Percentiles rank a stretch among this genome's conserved stretches.
Conservation (phyloP, 495 filamentous ascomycete species). For the Neurospora intermedia region DNA sequence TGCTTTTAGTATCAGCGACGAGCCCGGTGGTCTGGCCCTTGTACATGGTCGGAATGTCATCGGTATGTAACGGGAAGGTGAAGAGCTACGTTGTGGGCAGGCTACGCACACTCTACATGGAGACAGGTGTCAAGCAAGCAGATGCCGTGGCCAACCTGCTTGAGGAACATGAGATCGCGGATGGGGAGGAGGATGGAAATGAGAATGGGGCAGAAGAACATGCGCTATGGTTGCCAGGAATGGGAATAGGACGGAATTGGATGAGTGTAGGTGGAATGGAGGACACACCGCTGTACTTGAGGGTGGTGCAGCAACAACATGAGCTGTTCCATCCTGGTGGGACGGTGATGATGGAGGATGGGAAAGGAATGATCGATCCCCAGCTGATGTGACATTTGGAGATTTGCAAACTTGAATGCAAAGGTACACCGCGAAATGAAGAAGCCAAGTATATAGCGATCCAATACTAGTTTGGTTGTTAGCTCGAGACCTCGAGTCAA, state of each 20-base stretch:
- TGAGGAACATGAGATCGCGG: conserved; percentile 12
- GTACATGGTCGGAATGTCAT: conserved; percentile 28
- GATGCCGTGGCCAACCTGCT: conserved; percentile 23
- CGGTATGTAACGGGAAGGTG: conserved; percentile 18
- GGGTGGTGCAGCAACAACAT: neutral
- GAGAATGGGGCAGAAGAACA: neutral
- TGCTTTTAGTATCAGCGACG: conserved; percentile 25
- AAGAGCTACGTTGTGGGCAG: conserved; percentile 22
- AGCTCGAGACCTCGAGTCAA: too few species aligned
- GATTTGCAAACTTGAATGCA: neutral
- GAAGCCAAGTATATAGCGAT: neutral
- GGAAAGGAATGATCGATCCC: neutral
- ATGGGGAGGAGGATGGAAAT: conserved; percentile 3
- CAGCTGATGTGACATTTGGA: neutral
- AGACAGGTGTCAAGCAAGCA: conserved; percentile 26
- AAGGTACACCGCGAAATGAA: neutral
- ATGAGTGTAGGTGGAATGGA: neutral
- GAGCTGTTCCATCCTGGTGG: neutral
- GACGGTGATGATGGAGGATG: neutral
- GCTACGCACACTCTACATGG: conserved; percentile 21
- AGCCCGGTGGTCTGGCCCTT: conserved; percentile 30
- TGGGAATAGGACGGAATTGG: neutral
- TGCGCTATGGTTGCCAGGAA: neutral
- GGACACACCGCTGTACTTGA: neutral
- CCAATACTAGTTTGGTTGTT: neutral